Evolutionary conservation across 1,284 basidiomycete genomes (phyloP).

Genomic region (Trametes versicolor): DNA sequence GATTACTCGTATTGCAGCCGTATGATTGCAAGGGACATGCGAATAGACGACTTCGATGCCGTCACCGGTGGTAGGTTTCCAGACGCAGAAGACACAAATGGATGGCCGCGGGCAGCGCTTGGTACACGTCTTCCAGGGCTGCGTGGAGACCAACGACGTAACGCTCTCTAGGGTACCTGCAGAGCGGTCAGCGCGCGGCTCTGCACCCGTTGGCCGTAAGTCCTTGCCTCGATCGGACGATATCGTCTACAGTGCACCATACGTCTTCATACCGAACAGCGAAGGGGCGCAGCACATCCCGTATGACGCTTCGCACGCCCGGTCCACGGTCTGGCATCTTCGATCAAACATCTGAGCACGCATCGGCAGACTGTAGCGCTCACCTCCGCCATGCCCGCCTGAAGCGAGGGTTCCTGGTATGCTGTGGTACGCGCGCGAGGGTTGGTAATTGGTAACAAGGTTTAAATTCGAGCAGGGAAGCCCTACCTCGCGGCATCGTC

Average conservation of each 20-base stretch:
- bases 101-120: slow-evolving; percentile 29
- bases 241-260: slow-evolving; percentile 22
- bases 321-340: slow-evolving; percentile 16
- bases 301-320: slow-evolving; percentile 25
- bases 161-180: slow-evolving; percentile 38
- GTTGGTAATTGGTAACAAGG: slow-evolving; percentile 25
- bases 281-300: slow-evolving; percentile 23
- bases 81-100: slow-evolving; percentile 29
- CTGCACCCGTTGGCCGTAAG: neutral
- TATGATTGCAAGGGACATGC: slow-evolving; percentile 8
- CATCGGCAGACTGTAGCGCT: slow-evolving; percentile 6
- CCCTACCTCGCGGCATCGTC: slow-evolving; percentile 18
- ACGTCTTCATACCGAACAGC: slow-evolving; percentile 31
- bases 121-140: slow-evolving; percentile 24
- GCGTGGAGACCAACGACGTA: slow-evolving; percentile 40
- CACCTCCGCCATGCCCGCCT: slow-evolving; percentile 21
- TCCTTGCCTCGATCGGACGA: slow-evolving; percentile 36
- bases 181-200: slow-evolving; percentile 12
- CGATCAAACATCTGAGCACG: slow-evolving; percentile 9
- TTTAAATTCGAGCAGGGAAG: slow-evolving; percentile 3
- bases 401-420: slow-evolving; percentile 8
- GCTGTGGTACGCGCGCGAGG: slow-evolving; percentile 13
- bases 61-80: slow-evolving; percentile 11
- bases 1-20: slow-evolving; percentile 19
- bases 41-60: slow-evolving; percentile 2